Conservation (phyloP, 2,329 filamentous ascomycete species). For the Aspergillus pseudonomiae region DNA sequence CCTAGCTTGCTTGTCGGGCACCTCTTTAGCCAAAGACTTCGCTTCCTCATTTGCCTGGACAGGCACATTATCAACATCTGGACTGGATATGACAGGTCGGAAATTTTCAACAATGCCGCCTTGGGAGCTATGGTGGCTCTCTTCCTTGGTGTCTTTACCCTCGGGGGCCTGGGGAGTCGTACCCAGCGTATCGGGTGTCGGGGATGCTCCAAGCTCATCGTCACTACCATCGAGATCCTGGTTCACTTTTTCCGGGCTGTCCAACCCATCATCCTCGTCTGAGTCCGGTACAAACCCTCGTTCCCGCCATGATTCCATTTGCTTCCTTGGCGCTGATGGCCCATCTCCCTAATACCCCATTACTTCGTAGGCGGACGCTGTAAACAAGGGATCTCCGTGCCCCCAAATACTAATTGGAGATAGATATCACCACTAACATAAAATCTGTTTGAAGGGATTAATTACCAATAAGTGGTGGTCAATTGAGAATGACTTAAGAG, state of each 20-base stretch:
- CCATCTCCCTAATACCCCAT: slow-evolving; percentile 41
- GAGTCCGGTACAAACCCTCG: slow-evolving; percentile 57
- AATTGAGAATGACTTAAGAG: background rate
- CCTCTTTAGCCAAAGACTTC: background rate
- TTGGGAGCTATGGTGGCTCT: background rate
- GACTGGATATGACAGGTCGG: background rate
- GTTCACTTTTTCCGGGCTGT: slow-evolving; percentile 33
- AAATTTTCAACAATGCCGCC: background rate
- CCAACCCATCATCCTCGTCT: slow-evolving; percentile 49
- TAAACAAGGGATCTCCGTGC: background rate
- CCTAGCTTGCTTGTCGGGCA: background rate
- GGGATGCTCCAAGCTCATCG: background rate
- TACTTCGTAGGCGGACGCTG: slow-evolving; percentile 3
- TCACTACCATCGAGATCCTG: slow-evolving; percentile 5
- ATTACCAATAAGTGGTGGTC: background rate
- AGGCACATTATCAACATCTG: background rate
- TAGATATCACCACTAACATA: background rate
- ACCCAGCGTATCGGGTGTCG: background rate
- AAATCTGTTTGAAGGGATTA: background rate
- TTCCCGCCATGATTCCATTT: slow-evolving; percentile 54
- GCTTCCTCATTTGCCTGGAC: background rate
- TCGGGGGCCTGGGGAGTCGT: background rate
- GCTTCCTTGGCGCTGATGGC: slow-evolving; percentile 34
- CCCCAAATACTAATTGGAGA: background rate
- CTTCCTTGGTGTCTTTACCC: background rate